A percentile compares a stretch with the other conserved stretches of the same genome.
These are phyloP conservation scores for Plasmodium malariae DNA, from an alignment of 169 alveolate species.

Conservation along the genomic window DNA sequence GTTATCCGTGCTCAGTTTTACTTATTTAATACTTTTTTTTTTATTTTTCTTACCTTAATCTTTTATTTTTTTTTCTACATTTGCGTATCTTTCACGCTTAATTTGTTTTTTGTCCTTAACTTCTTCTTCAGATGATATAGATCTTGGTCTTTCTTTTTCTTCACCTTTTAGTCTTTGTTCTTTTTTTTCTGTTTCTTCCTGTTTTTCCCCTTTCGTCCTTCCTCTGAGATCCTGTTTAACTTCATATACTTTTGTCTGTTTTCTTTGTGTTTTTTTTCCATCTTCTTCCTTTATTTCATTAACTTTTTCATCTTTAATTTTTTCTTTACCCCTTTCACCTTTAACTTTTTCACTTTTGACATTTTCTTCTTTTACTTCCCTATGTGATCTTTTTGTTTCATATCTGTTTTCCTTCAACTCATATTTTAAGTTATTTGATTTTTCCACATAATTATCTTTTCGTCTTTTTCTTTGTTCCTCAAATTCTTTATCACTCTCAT, in stretches of 20 bases:
- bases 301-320: neutral
- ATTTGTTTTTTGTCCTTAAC: neutral
- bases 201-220: neutral
- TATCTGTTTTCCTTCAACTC: neutral
- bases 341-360: no score
- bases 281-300: neutral
- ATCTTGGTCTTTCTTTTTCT: neutral
- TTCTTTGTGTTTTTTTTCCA: no score
- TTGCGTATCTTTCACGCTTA: neutral
- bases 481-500: no score
- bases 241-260: neutral
- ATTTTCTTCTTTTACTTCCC: neutral
- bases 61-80: neutral
- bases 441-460: neutral
- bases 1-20: no score
- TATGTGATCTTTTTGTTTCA: neutral
- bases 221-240: neutral
- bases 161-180: neutral
- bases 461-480: no score
- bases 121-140: no score
- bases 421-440: neutral
- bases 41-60: neutral
- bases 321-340: neutral
- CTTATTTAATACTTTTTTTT: neutral
- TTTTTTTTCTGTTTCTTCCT: neutral